These are phyloP conservation scores for Orbilia blumenaviensis DNA, from an alignment of 2,329 filamentous ascomycete genomes.

Conservation along the genomic window DNA sequence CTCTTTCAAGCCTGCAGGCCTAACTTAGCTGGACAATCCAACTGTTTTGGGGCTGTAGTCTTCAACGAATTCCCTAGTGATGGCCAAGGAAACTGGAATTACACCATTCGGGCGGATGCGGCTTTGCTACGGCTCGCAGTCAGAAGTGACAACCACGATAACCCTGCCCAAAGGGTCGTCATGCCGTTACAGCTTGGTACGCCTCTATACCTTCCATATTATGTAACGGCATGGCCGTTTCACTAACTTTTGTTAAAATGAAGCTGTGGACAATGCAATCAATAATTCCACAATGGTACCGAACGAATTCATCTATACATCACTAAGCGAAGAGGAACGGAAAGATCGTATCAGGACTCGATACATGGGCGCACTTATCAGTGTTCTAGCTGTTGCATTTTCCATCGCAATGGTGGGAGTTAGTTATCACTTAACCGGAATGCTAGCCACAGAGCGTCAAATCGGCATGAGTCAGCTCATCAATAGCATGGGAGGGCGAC, in stretches of 20 bases:
- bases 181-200: slow-evolving; percentile 73
- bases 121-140: slow-evolving; percentile 63
- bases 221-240: not conserved
- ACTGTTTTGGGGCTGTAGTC: slow-evolving; percentile 76
- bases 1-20: slow-evolving; percentile 72
- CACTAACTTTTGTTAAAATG: not conserved
- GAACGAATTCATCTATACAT: slow-evolving; percentile 81
- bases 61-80: slow-evolving; percentile 80
- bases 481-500: slow-evolving; percentile 88
- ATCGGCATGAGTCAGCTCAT: slow-evolving; percentile 86
- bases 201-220: no score
- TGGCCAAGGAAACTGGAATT: slow-evolving; percentile 76
- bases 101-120: slow-evolving; percentile 80
- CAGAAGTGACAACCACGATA: slow-evolving; percentile 69
- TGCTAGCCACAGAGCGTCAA: slow-evolving; percentile 86
- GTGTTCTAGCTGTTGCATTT: slow-evolving; percentile 80
- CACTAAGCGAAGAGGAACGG: slow-evolving; percentile 73
- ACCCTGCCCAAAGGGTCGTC: slow-evolving; percentile 79
- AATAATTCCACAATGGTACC: slow-evolving; percentile 63
- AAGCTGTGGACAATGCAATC: slow-evolving; percentile 78
- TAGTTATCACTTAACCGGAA: slow-evolving; percentile 85
- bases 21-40: slow-evolving; percentile 72
- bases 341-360: slow-evolving; percentile 70
- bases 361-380: slow-evolving; percentile 70
- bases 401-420: slow-evolving; percentile 82